Evolutionary conservation across 345 rosid species (phyloP).

Genomic region (Kandelia obovata): DNA sequence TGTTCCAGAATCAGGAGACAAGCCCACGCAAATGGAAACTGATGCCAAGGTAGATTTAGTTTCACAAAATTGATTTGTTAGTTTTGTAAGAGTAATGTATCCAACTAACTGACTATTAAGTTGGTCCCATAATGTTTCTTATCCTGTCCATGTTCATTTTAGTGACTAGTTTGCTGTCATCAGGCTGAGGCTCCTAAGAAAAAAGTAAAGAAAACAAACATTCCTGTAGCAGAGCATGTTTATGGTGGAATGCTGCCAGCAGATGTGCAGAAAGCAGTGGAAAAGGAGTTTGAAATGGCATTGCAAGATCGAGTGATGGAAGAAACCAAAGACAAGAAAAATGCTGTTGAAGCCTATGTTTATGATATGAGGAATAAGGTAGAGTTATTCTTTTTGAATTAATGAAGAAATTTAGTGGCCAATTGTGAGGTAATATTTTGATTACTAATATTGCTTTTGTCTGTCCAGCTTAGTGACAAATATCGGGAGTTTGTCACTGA

Average conservation of each 20-base stretch:
- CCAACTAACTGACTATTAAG: background rate
- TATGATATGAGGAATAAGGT: slow-evolving; percentile 94
- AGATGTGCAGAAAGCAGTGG: slow-evolving; percentile 72
- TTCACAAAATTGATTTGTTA: too few relatives aligned
- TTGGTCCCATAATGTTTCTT: background rate
- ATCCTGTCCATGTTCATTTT: background rate
- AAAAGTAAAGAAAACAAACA: slow-evolving; percentile 66
- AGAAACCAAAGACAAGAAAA: slow-evolving; percentile 84
- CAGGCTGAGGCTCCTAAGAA: slow-evolving; percentile 83
- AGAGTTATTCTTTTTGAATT: slow-evolving; percentile 5
- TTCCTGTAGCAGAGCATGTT: slow-evolving; percentile 62
- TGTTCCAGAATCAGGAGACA: slow-evolving; percentile 65
- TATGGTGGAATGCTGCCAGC: slow-evolving; percentile 56
- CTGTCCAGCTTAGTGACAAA: slow-evolving; percentile 51
- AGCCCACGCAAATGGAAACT: slow-evolving; percentile 80
- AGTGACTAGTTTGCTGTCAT: background rate
- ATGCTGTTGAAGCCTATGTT: slow-evolving; percentile 87
- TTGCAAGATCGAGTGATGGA: slow-evolving; percentile 91
- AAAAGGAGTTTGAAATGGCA: slow-evolving; percentile 89
- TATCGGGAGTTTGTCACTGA: slow-evolving; percentile 60
- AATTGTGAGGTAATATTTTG: background rate
- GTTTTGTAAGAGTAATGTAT: background rate
- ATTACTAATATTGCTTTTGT: background rate
- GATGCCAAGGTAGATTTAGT: slow-evolving; percentile 59
- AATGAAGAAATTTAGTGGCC: background rate